Base-by-base conservation (phyloP, 176 grass and related monocot genomes). In the Avena sativa region DNA sequence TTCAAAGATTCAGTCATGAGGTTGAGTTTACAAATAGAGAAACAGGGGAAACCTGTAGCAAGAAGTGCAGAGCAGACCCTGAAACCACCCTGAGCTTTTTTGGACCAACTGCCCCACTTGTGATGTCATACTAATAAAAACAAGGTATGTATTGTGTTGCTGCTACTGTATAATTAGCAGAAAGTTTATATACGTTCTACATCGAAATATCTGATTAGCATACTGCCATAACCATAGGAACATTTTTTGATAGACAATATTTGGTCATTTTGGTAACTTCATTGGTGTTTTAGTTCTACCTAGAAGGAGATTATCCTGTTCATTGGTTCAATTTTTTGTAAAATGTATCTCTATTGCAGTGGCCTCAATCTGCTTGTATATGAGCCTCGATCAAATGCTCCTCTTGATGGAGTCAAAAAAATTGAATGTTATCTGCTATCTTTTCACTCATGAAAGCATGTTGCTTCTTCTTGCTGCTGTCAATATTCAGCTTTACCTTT, bases 51-150 rank as follows among this genome's bases (percentile, higher is more conserved):
- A 86, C 79, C 20, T 92, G 91, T 85, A 94, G 50, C 86, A 88
- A 75, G 71, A 96, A 94, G 80, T 93, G 90, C 87, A 96, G 81
- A 79, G 74, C 76, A 51, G 96, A 96, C 89, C 94, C 93, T 64
- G 93, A 98, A 88, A 93, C 88, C 59, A 89, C 23, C 23, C 23
- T 23, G 23, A 23, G 23, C 28, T 98, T 87, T 94, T 98, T 87
- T 98, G 96, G 96, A 96, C 96, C 71, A 93, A 96, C 79, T 95
- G 92, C 81, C 93, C 93, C 56, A 91, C 93, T 61, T 98, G 96
- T 85, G 96, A 98, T 88, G 79, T 96, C 36, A 90, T 98, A 91
- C 65, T 98, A 46, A 81, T 98, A 66, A 98, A 98, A 92, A 95
- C 92, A 96, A 96, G 92, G 96, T 98, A 59, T 64, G 19, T 88